Conservation (phyloP, 306 rosid genomes). For the Rosa lucieae region DNA sequence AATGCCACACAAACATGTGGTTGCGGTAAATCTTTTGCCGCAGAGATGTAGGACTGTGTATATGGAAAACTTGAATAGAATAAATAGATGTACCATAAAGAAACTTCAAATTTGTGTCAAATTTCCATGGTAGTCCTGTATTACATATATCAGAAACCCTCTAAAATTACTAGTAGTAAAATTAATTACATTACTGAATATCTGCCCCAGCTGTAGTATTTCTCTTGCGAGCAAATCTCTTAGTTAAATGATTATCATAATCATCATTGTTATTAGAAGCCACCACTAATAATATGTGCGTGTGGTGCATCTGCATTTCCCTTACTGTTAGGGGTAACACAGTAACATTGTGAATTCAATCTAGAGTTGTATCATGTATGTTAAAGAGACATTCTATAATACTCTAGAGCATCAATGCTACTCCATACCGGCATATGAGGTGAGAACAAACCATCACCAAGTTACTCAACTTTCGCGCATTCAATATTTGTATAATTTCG, state of each 20-base stretch:
- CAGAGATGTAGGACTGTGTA: conserved; percentile 64
- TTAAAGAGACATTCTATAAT: neutral
- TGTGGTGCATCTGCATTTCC: no score
- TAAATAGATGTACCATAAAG: conserved; percentile 16
- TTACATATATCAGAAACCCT: neutral
- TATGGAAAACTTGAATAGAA: conserved; percentile 28
- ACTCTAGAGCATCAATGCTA: no score
- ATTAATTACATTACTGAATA: neutral
- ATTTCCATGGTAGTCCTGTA: neutral
- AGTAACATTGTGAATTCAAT: neutral
- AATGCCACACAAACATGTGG: conserved; percentile 97
- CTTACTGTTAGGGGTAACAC: no score
- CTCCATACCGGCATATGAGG: no score
- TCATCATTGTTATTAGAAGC: neutral
- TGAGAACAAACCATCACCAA: no score
- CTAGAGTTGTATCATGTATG: neutral
- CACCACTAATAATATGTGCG: no score
- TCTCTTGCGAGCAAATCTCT: neutral
- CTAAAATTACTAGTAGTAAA: neutral
- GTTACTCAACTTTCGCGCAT: no score
- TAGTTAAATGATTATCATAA: neutral
- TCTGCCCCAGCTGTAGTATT: neutral
- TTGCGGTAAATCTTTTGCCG: conserved; percentile 94
- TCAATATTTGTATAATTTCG: no score
- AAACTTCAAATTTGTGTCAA: neutral